phyloP scores from a whole-genome alignment of 2,329 filamentous ascomycete species.

The Fusarium compactum region DNA sequence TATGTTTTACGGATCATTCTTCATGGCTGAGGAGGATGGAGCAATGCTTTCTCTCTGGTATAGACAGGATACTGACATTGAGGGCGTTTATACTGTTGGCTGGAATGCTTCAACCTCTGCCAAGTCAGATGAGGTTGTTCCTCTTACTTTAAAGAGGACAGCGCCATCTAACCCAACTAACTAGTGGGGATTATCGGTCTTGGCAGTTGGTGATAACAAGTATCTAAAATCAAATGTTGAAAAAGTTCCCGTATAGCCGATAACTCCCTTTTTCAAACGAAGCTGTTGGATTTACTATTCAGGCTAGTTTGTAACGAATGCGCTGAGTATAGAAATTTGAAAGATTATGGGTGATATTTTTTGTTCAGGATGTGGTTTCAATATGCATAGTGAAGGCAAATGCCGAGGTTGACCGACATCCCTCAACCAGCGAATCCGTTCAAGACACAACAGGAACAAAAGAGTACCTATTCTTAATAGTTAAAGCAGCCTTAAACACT shows the following conservation, averaged over 20 bases:
- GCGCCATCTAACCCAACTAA: background rate
- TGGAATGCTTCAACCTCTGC: background rate
- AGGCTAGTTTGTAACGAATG: background rate
- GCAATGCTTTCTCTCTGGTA: conserved; percentile 16
- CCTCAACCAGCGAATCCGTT: too few relatives aligned
- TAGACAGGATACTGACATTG: background rate
- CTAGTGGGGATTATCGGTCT: rapidly evolving
- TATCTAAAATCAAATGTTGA: background rate
- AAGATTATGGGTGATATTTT: too few relatives aligned
- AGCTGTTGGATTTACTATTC: background rate
- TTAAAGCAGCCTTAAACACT: too few relatives aligned
- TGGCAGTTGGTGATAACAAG: background rate
- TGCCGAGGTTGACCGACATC: too few relatives aligned
- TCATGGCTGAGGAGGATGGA: background rate
- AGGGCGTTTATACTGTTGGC: background rate
- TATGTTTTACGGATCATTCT: conserved; percentile 4
- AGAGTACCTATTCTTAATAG: too few relatives aligned
- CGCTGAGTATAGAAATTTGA: background rate
- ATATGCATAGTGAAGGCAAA: too few relatives aligned
- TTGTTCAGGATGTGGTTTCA: too few relatives aligned
- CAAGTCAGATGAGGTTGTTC: background rate
- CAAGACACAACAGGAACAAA: too few relatives aligned
- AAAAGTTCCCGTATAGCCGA: background rate
- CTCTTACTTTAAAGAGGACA: conserved; percentile 1
- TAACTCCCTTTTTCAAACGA: background rate